Percentiles rank a stretch among this genome's conserved stretches.
These are phyloP conservation scores for Ascochyta viciae-villosae DNA, from an alignment of 2,329 filamentous ascomycete genomes.

Conservation along the genomic window DNA sequence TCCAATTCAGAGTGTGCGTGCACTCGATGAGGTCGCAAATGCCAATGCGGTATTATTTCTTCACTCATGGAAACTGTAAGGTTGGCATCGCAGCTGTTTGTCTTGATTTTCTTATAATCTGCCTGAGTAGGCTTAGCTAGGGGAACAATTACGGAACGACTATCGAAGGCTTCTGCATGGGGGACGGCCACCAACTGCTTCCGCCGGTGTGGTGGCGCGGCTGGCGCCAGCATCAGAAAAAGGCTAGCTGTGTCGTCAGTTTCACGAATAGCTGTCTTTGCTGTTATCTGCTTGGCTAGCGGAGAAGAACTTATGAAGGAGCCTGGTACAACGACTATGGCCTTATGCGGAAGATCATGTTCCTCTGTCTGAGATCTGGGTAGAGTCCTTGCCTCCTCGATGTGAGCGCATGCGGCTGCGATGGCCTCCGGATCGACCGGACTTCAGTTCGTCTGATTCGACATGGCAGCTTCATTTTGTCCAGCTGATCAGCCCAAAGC, in stretches of 20 bases:
- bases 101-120: constrained; percentile 15
- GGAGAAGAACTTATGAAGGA: background rate
- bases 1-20: background rate
- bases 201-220: constrained; percentile 16
- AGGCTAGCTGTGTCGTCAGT: background rate
- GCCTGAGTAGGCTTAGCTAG: constrained; percentile 6
- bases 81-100: constrained; percentile 9
- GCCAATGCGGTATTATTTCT: constrained; percentile 15
- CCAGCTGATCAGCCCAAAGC: background rate
- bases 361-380: background rate
- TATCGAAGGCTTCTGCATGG: constrained; percentile 18
- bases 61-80: background rate
- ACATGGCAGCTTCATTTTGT: background rate
- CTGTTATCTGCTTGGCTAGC: constrained; percentile 19
- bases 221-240: constrained; percentile 3
- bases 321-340: constrained; percentile 10
- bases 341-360: constrained; percentile 5
- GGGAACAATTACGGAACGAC: constrained; percentile 14
- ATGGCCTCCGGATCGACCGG: background rate
- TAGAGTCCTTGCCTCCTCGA: background rate
- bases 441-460: background rate
- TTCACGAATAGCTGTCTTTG: constrained; percentile 12
- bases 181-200: constrained; percentile 13
- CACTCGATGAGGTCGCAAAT: background rate
- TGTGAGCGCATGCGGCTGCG: constrained; percentile 1